A percentile compares a stretch with the other conserved stretches of the same genome.
phyloP scores from a whole-genome alignment of 2,329 filamentous ascomycete species.

The Diaporthe capsici region DNA sequence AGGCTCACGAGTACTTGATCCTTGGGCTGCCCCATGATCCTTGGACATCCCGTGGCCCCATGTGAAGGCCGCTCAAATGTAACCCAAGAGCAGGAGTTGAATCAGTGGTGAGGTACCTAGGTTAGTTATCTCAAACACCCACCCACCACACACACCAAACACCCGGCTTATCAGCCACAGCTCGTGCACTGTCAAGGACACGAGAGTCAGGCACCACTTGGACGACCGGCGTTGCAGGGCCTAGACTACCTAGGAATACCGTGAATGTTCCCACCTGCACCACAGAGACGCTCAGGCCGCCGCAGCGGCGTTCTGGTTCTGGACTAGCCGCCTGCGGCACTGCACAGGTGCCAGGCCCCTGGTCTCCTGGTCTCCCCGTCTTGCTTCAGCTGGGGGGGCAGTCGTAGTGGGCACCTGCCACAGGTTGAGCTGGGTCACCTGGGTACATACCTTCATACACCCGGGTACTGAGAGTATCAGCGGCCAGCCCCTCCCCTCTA shows the following conservation, averaged over 20 bases:
- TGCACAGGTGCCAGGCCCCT: background rate
- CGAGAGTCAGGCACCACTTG: constrained; percentile 16
- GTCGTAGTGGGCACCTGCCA: constrained; percentile 17
- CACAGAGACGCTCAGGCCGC: constrained; percentile 11
- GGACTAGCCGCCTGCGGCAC: constrained; percentile 23
- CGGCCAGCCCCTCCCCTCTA: constrained; percentile 9
- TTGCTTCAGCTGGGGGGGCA: background rate
- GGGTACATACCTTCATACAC: background rate
- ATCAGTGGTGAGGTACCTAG: constrained; percentile 27
- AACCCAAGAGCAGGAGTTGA: constrained; percentile 32
- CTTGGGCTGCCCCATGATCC: constrained; percentile 10
- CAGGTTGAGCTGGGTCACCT: background rate
- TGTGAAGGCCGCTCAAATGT: constrained; percentile 15
- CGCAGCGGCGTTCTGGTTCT: background rate
- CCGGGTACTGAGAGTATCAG: background rate
- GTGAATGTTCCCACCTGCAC: too few species aligned
- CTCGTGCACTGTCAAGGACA: constrained; percentile 18
- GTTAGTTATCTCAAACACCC: constrained; percentile 18
- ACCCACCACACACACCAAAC: constrained; percentile 14
- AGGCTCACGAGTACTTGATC: constrained; percentile 3
- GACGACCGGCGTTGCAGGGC: background rate
- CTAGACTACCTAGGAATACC: background rate
- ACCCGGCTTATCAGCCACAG: constrained; percentile 30
- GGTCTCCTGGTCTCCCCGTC: background rate
- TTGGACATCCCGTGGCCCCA: constrained; percentile 23